Percentiles rank a stretch among this genome's conserved stretches.
phyloP scores from a whole-genome alignment of 306 rosid genomes.

The Dryas drummondii region DNA sequence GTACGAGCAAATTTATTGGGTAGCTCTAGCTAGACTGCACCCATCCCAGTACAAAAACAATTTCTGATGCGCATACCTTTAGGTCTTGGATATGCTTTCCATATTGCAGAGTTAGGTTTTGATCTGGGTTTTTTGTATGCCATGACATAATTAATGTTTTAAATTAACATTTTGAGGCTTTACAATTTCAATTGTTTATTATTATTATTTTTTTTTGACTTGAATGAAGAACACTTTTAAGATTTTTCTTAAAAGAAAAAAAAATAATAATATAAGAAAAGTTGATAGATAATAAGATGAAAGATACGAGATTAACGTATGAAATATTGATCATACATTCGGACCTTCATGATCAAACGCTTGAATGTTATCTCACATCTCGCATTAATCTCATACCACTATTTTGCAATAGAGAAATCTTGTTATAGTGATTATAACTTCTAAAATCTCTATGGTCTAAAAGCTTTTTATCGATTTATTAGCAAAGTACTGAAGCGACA shows the following conservation, averaged over 20 bases:
- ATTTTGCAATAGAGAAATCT: too few relatives aligned
- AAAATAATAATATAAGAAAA: neutral
- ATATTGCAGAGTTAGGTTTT: neutral
- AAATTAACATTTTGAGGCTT: neutral
- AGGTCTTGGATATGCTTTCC: slow-evolving; percentile 2
- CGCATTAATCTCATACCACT: too few relatives aligned
- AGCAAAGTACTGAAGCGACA: too few relatives aligned
- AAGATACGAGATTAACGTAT: too few relatives aligned
- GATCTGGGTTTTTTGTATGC: neutral
- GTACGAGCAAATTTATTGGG: slow-evolving; percentile 24
- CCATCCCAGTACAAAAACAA: slow-evolving; percentile 28
- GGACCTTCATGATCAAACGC: too few relatives aligned
- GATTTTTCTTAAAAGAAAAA: neutral
- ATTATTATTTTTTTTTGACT: too few relatives aligned
- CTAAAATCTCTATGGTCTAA: too few relatives aligned
- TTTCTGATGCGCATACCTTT: neutral
- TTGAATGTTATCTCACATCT: too few relatives aligned
- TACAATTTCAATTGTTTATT: neutral
- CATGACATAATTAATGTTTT: neutral
- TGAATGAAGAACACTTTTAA: slow-evolving; percentile 1
- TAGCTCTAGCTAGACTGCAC: slow-evolving; percentile 26
- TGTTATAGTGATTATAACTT: too few relatives aligned
- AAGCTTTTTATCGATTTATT: too few relatives aligned
- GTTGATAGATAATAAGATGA: too few relatives aligned
- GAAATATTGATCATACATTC: too few relatives aligned